Evolutionary conservation across 148 eudicot genomes (phyloP).

Genomic region (Salicornia ramosissima): DNA sequence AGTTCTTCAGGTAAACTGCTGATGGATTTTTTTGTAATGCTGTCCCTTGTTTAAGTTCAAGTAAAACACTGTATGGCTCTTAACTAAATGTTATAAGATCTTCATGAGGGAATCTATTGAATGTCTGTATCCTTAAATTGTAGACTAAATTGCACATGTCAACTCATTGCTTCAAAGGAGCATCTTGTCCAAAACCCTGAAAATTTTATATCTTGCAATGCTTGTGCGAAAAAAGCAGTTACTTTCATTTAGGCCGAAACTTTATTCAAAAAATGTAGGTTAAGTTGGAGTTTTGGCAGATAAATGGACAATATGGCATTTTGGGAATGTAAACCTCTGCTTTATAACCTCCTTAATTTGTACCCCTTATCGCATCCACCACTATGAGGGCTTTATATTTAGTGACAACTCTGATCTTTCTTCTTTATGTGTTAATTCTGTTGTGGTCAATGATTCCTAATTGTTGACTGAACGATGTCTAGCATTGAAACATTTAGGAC

Average conservation of each 20-base stretch:
- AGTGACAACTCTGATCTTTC: no score
- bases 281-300: no score
- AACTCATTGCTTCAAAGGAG: neutral
- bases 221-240: neutral
- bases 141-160: neutral
- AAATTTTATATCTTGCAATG: neutral
- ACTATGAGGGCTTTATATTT: neutral
- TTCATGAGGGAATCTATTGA: neutral
- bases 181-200: neutral
- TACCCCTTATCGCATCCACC: neutral
- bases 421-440: no score
- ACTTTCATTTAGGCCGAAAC: neutral
- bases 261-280: neutral
- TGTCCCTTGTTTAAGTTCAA: neutral
- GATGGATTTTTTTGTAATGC: neutral
- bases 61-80: neutral
- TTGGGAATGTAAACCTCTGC: no score
- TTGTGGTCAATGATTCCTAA: neutral
- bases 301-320: no score
- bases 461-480: neutral
- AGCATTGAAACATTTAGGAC: neutral
- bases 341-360: neutral
- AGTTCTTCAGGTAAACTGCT: slow-evolving; percentile 56
- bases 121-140: neutral
- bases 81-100: neutral